Conservation (phyloP, 2,329 filamentous ascomycete species). For the Curvularia eragrostidis region DNA sequence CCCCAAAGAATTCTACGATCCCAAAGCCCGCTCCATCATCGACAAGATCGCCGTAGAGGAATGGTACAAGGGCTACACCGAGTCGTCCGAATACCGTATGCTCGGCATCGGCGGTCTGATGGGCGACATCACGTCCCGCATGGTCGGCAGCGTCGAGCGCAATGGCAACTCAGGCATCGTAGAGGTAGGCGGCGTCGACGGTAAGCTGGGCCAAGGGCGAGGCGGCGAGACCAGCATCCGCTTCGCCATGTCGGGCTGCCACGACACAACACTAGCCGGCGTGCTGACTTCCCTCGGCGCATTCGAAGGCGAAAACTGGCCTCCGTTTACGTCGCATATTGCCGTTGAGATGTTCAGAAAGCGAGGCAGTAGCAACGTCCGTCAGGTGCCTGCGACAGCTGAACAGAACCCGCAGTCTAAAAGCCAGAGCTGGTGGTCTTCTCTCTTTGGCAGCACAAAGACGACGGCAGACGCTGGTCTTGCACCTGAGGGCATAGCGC, state of each 20-base stretch:
- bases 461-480: conserved; percentile 7
- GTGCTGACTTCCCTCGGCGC: conserved; percentile 80
- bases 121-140: conserved; percentile 74
- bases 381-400: not conserved
- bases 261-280: conserved; percentile 90
- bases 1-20: conserved; percentile 86
- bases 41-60: conserved; percentile 82
- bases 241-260: conserved; percentile 83
- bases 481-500: conserved; percentile 59
- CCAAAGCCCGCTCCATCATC: conserved; percentile 71
- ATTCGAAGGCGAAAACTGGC: conserved; percentile 78
- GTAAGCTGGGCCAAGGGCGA: conserved; percentile 49
- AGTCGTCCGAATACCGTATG: conserved; percentile 84
- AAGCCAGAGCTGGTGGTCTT: conserved; percentile 46
- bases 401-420: conserved; percentile 18
- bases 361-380: conserved; percentile 27
- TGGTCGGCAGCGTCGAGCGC: conserved; percentile 49
- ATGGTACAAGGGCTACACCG: conserved; percentile 88
- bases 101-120: conserved; percentile 85
- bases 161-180: conserved; percentile 50
- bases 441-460: conserved; percentile 43
- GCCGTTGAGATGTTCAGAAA: conserved; percentile 87
- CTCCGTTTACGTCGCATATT: conserved; percentile 90
- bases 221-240: conserved; percentile 65
- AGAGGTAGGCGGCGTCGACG: conserved; percentile 47